Evolutionary conservation across 768 basidiomycete species (phyloP), one percentile per base, ranked within the genome.

Genomic region (Pulveroboletus sp.): DNA sequence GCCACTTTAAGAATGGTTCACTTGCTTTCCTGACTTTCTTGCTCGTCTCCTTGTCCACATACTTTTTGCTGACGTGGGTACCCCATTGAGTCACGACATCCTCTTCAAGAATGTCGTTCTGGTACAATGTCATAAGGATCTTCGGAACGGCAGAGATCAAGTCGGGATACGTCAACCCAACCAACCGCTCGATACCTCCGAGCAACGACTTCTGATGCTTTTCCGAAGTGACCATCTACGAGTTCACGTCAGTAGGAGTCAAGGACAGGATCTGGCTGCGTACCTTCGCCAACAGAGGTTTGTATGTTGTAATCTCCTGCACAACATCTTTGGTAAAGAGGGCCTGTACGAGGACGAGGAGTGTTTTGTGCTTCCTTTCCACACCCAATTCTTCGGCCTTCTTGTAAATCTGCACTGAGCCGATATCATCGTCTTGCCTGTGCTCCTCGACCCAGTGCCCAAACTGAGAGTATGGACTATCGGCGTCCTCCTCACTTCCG

Each of bases 1-100:
- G 80, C 92, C 92, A 95, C 82, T 93, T 93, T 64, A 98, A 73
- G 76, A 98, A 97, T 0, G 94, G 93, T 67, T 91, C 93, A 56
- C 89, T 88, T 12, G 93, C 93, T 76, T 94, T 95, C 60, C 94
- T 78, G 44, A 99, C 93, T 71, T 83, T 93, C 81, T 97, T 98
- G 69, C 87, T 89, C 39, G 81, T 86, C 23, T 97, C 93, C 71
- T 88, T 93, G 70, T 95, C 90, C 38, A 93, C 89, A 63, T 92
- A 95, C 73, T 97, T 96, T 78, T 89, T 95, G 72, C 86, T 90
- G 64, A 93, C 91, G 59, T 95, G 93, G 5, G 91, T 95, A 9
- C 93, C 93, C 95, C 93, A 97, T 55, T 93, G 83, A 10, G 76
- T 82, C 43, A 94, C 75, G 6, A 95, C 78, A 22, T 91, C 92